Base-by-base conservation (phyloP, 2,329 filamentous ascomycete species). In the Aureobasidium musti region DNA sequence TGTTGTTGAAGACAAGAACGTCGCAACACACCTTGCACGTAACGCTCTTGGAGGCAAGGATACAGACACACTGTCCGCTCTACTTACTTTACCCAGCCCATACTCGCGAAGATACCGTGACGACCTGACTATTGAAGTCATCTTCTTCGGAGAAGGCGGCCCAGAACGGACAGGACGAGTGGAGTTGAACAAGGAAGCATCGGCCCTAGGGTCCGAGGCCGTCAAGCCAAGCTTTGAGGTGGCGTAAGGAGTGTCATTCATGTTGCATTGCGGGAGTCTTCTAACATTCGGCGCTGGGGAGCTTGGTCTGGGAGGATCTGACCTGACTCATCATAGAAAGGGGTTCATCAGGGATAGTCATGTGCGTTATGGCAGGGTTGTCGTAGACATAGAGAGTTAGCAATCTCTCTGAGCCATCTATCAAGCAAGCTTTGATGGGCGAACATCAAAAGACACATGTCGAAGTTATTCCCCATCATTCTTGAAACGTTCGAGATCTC, bases 1-100 rank as follows among this genome's bases (percentile, higher is more conserved):
- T 73, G 88, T 96, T 1, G 91, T 97, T 13, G 89, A 96, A 80
- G 96, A 99, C 77, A 92, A 93, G 81, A 99, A 99, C 72, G 95
- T 90, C 8, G 95, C 95, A 0, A 99, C 95, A 2, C 95, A 99
- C 80, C 85, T 99, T 56, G 91, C 98, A 56, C 88, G 95, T 70
- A 99, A 99, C 74, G 95, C 95, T 0, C 86, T 99, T 35, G 95
- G 95, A 65, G 95, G 95, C 13, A 92, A 90, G 76, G 93, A 99
- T 74, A 87, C 89, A 73, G 96, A 99, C 79, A 95, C 97, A 84
- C 86, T 99, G 19, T 96, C 91, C 73, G 94, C 94, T 23, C 82
- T 99, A 69, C 83, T 99, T 72, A 98, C 95, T 1, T 83, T 99
- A 26, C 93, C 94, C 2, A 91, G 91, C 66, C 96, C 95, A 0